Base-by-base conservation (phyloP, 2,329 filamentous ascomycete genomes). In the Coniochaeta sp. region DNA sequence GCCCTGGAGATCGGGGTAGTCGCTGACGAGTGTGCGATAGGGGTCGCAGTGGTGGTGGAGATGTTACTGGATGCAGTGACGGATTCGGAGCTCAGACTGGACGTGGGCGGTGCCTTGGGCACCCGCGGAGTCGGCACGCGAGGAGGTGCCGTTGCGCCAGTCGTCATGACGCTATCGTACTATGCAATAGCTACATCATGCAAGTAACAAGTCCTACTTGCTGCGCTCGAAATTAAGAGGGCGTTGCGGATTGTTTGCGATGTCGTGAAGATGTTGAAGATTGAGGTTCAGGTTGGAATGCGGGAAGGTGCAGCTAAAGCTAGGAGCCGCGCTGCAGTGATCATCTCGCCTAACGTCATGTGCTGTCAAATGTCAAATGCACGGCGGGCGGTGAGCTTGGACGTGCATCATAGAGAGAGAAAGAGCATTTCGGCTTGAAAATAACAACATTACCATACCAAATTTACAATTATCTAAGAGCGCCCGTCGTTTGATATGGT, bases 1-100 rank as follows among this genome's bases (percentile, higher is more conserved):
- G 62, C n/a, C 12, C 55, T 31, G 57, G 60, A 58, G 1, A 54
- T 11, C 22, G 28, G 31, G 17, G 56, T n/a, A 19, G 24, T 31
- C 3, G 24, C 22, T 31, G 56, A 60, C 36, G 44, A 26, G 26
- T n/a, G 17, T 22, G 17, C 28, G 17, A 34, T 24, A 34, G 54
- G 54, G 54, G 34, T 57, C 19, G 54, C 38, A 57, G 34, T 38
- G 34, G n/a, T 24, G 19, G 54, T 57, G 34, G 52, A 34, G 52
- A 16, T 56, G 14, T 28, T 12, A 16, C 59, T 62, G 58, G 59
- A 26, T 6, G 60, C 55, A 14, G 66, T 60, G 60, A 64, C 61
- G 8, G 64, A 61, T 56, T 71, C 68, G 55, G 70, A 60, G 57
- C 65, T 65, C 34, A 67, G 64, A 62, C 66, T 67, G 38, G 71